Evolutionary conservation across 306 rosid genomes (phyloP).

Genomic region (Quercus ilex): DNA sequence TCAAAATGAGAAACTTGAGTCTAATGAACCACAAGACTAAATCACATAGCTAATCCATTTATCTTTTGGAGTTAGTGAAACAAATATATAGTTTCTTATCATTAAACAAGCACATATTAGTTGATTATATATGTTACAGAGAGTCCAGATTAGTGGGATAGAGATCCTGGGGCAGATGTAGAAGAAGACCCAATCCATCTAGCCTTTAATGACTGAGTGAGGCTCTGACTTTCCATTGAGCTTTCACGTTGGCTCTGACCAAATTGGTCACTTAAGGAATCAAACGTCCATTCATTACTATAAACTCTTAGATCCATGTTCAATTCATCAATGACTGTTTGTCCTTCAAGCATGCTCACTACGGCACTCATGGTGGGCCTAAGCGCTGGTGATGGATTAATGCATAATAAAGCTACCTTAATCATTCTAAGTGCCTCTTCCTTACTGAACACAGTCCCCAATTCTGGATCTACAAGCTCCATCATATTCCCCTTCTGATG

Average conservation of each 20-base stretch:
- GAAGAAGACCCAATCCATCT: slow-evolving; percentile 9
- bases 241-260: neutral
- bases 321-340: slow-evolving; percentile 31
- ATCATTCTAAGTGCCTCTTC: slow-evolving; percentile 37
- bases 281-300: slow-evolving; percentile 32
- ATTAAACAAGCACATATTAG: neutral
- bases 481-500: slow-evolving; percentile 29
- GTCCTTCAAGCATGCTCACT: slow-evolving; percentile 65
- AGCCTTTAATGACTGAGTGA: neutral
- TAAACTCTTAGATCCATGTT: slow-evolving; percentile 18
- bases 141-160: neutral
- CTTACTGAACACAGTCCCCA: slow-evolving; percentile 38
- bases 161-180: neutral
- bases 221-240: neutral
- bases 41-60: no score
- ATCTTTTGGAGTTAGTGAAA: no score
- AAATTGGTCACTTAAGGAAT: slow-evolving; percentile 29
- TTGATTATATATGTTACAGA: no score
- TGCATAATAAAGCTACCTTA: slow-evolving; percentile 58
- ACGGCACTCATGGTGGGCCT: slow-evolving; percentile 66
- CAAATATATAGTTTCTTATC: no score
- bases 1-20: no score
- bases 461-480: slow-evolving; percentile 50
- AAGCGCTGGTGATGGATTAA: slow-evolving; percentile 34
- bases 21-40: no score